phyloP scores from a whole-genome alignment of 495 filamentous ascomycete genomes.

The Penicillium dipodomyicola region DNA sequence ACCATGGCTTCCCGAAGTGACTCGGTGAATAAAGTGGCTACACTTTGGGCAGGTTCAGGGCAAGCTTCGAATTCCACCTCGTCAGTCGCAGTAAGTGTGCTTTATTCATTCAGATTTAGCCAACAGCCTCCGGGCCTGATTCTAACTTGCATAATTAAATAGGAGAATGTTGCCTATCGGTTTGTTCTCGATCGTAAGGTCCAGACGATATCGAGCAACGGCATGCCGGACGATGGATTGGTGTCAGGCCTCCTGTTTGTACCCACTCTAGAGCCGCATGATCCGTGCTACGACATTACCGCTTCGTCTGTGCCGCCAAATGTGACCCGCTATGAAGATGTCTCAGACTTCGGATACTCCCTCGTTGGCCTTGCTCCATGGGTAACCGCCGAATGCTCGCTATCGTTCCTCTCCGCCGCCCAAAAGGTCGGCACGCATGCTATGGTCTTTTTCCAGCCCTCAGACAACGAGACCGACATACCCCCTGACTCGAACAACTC shows the following conservation, averaged over 20 bases:
- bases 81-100: constrained; percentile 35
- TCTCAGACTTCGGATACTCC: constrained; percentile 53
- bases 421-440: constrained; percentile 54
- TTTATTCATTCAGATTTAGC: background rate
- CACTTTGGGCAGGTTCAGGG: constrained; percentile 41
- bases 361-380: constrained; percentile 89
- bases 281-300: constrained; percentile 60
- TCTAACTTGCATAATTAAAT: constrained; percentile 1
- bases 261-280: constrained; percentile 56
- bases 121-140: background rate
- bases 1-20: constrained; percentile 24
- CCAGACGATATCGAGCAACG: constrained; percentile 66
- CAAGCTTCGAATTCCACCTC: constrained; percentile 35
- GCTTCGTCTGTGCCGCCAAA: constrained; percentile 63
- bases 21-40: constrained; percentile 36
- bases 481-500: constrained; percentile 60
- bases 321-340: constrained; percentile 66
- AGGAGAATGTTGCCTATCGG: constrained; percentile 66
- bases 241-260: constrained; percentile 80
- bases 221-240: constrained; percentile 50
- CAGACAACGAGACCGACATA: constrained; percentile 47
- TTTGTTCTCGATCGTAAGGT: constrained; percentile 58
- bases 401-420: constrained; percentile 65
- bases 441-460: constrained; percentile 73
- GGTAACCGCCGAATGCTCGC: constrained; percentile 67